Percentiles rank a stretch among this genome's conserved stretches.
These are phyloP conservation scores for Mycena kentingensis DNA, from an alignment of 768 basidiomycete species.

Conservation along the genomic window DNA sequence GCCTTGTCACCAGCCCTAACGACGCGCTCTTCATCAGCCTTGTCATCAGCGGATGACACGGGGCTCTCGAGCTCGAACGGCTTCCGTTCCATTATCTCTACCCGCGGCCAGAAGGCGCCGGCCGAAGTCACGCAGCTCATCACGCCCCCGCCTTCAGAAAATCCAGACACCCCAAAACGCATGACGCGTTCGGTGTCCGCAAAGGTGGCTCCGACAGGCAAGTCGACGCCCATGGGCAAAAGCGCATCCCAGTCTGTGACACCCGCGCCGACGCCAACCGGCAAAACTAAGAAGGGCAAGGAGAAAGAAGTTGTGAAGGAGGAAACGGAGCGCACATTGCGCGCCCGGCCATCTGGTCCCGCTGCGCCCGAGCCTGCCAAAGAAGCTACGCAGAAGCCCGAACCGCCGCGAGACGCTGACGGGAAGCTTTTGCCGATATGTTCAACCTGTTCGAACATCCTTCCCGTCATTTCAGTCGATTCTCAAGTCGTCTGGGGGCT, in stretches of 20 bases:
- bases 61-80: conserved; percentile 35
- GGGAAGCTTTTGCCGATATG: conserved; percentile 73
- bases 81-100: conserved; percentile 60
- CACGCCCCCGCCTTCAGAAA: conserved; percentile 52
- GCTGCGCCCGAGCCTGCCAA: conserved; percentile 39
- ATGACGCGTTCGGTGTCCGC: conserved; percentile 29
- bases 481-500: conserved; percentile 74
- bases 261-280: conserved; percentile 28
- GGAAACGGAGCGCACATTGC: conserved; percentile 55
- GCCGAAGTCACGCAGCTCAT: conserved; percentile 36
- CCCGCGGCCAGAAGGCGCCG: conserved; percentile 55
- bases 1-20: conserved; percentile 23
- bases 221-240: conserved; percentile 30
- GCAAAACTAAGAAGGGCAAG: conserved; percentile 26
- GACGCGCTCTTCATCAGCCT: conserved; percentile 41
- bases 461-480: conserved; percentile 78
- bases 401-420: conserved; percentile 58
- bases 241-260: conserved; percentile 33
- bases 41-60: conserved; percentile 41
- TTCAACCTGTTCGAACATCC: conserved; percentile 65
- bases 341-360: conserved; percentile 46
- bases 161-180: conserved; percentile 36
- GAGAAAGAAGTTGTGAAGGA: conserved; percentile 41
- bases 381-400: conserved; percentile 38
- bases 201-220: conserved; percentile 6